Base-by-base conservation (phyloP, 2,329 filamentous ascomycete genomes). In the Colletotrichum lupini region DNA sequence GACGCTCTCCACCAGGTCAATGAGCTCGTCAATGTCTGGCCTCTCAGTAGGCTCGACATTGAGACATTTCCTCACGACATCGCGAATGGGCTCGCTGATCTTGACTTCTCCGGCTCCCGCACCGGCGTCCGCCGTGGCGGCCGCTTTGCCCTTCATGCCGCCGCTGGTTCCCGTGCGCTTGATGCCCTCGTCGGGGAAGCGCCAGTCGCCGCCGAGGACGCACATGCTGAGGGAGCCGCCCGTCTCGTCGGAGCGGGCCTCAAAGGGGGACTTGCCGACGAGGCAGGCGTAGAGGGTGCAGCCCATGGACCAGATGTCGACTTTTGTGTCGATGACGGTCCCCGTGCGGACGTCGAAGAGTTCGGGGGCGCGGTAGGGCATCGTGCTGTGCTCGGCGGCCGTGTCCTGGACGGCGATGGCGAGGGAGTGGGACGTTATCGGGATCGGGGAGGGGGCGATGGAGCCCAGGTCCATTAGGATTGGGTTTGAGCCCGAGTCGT, bases 381-480 rank as follows among this genome's bases (percentile, higher is more conserved):
- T 98, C 53, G 97, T 99, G 76, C 92, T 96, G 87, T 98, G 96
- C 82, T 99, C 97, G 67, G 96, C 97, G 26, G 97, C 97, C 53
- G 91, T 94, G 82, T 99, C 97, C 84, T 98, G 97, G 46, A 97
- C 94, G 66, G 95, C 94, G 60, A 99, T 91, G 57, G 97, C 97
- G 67, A 97, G 89, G 3, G 95, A 97, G 74, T 96, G 92, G 22
- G 94, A 97, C 5, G 96, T 97, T 77, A 98, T 96, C 30, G 94
- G 91, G 70, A 95, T 94, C 1, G 97, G 97, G 2, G 94, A 95
- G 22, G 93, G 93, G 53, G 95, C 93, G 69, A 99, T 88, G 70
- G 95, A 98, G 75, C 97, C 97, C 28, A 99, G 91, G 81, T 99
- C 97, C 97, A 99, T 99, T 46, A 99, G 90, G 78, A 99, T 97